Evolutionary conservation across 139 green algal species (phyloP).

Genomic region (Dunaliella sp.): DNA sequence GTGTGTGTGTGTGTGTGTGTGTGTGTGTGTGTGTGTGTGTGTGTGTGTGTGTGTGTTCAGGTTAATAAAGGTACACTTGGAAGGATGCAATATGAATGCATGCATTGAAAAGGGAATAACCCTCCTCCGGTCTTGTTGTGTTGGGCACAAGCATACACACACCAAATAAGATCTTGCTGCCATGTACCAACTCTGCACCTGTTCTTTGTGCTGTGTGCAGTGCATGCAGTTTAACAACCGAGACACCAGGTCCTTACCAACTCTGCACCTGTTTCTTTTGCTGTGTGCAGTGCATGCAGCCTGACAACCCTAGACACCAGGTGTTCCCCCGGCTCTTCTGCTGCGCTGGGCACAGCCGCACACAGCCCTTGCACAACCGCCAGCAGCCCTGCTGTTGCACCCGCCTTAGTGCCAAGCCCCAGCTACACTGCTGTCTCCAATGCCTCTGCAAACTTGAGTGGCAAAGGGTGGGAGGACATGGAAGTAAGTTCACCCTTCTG

Average conservation of each 20-base stretch:
- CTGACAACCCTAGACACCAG: neutral
- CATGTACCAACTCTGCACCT: no score
- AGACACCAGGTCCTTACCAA: neutral
- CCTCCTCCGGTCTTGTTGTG: no score
- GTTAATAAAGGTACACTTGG: neutral
- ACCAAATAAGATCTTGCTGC: no score
- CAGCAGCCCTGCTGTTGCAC: neutral
- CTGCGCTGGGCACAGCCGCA: neutral
- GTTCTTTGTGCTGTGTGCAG: neutral
- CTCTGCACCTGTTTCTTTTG: neutral
- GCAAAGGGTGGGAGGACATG: conserved; percentile 10
- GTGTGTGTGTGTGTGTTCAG: neutral
- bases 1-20: neutral
- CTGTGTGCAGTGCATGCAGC: neutral
- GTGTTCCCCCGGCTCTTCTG: neutral
- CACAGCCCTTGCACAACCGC: neutral
- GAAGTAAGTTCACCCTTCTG: neutral
- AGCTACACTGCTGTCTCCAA: neutral
- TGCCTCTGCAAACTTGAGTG: neutral
- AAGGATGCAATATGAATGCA: neutral
- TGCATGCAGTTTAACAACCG: no score
- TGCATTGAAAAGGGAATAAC: no score
- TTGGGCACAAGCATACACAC: no score
- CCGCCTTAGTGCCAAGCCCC: no score
- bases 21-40: neutral